Evolutionary conservation across 352 stramenopile genomes (phyloP).

Genomic region (Halophytophthora batemanensis): DNA sequence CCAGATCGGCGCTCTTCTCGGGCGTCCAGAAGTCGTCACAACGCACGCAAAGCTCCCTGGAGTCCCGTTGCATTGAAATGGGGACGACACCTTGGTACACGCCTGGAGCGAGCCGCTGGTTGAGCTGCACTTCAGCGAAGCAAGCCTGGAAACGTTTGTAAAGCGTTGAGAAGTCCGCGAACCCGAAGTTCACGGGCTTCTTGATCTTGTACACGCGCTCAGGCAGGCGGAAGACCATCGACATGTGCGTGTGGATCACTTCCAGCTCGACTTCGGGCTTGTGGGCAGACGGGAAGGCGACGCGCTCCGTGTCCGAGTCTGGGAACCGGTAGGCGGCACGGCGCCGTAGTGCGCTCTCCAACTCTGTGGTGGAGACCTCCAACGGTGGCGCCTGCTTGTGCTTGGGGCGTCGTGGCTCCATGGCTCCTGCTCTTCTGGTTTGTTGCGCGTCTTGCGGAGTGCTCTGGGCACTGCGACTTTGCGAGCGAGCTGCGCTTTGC

Average conservation of each 20-base stretch:
- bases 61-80: slow-evolving; percentile 58
- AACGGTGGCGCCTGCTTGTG: slow-evolving; percentile 62
- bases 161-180: slow-evolving; percentile 70
- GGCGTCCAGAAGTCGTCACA: slow-evolving; percentile 68
- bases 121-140: slow-evolving; percentile 69
- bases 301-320: slow-evolving; percentile 7
- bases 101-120: slow-evolving; percentile 58
- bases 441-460: not conserved
- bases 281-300: slow-evolving; percentile 18
- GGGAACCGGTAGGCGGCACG: slow-evolving; percentile 30
- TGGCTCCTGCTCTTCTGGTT: slow-evolving; percentile 14
- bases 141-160: slow-evolving; percentile 73
- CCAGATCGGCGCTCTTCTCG: slow-evolving; percentile 52
- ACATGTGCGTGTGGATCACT: slow-evolving; percentile 73
- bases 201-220: slow-evolving; percentile 74
- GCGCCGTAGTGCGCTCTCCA: slow-evolving; percentile 42
- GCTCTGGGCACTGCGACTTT: too few species aligned
- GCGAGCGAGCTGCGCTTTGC: too few species aligned
- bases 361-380: slow-evolving; percentile 33
- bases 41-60: slow-evolving; percentile 46
- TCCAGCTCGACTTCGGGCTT: slow-evolving; percentile 11
- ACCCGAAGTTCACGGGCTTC: slow-evolving; percentile 71
- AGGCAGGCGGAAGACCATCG: slow-evolving; percentile 61
- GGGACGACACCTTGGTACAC: slow-evolving; percentile 69
- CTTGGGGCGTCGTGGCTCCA: slow-evolving; percentile 63